phyloP scores from a whole-genome alignment of 1,139 yeast species.

The Hanseniaspora gamundiae region DNA sequence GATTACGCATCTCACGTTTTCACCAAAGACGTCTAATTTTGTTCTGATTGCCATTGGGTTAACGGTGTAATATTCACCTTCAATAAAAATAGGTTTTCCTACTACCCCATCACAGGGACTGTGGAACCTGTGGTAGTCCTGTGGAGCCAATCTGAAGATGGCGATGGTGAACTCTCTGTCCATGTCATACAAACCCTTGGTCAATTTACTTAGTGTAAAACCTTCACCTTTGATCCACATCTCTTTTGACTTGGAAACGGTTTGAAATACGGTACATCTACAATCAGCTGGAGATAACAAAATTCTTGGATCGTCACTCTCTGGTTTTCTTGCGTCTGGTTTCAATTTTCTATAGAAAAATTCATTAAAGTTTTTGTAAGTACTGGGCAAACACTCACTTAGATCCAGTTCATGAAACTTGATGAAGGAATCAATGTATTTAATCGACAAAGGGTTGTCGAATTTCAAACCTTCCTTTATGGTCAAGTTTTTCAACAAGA shows the following conservation, averaged over 20 bases:
- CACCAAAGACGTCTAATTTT: slow-evolving; percentile 83
- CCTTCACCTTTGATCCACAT: slow-evolving; percentile 86
- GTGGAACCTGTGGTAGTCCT: slow-evolving; percentile 92
- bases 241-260: slow-evolving; percentile 51
- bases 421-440: slow-evolving; percentile 65
- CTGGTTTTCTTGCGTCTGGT: slow-evolving; percentile 59
- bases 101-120: slow-evolving; percentile 69
- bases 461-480: slow-evolving; percentile 76
- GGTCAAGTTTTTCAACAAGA: slow-evolving; percentile 50
- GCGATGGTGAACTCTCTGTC: slow-evolving; percentile 47
- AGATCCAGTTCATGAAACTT: slow-evolving; percentile 69
- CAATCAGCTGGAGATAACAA: slow-evolving; percentile 83
- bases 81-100: slow-evolving; percentile 53
- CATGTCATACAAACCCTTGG: slow-evolving; percentile 40
- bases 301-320: slow-evolving; percentile 39
- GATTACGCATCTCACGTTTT: slow-evolving; percentile 66
- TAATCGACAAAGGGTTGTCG: slow-evolving; percentile 54
- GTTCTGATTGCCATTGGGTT: slow-evolving; percentile 95
- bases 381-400: slow-evolving; percentile 47
- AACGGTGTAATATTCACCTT: slow-evolving; percentile 90
- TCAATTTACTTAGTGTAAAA: slow-evolving; percentile 54
- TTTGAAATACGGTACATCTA: slow-evolving; percentile 60
- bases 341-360: slow-evolving; percentile 74
- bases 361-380: slow-evolving; percentile 68
- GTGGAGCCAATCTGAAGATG: slow-evolving; percentile 86